phyloP scores from a whole-genome alignment of 2,329 filamentous ascomycete species.

The Ceratocystis lukuohia region DNA sequence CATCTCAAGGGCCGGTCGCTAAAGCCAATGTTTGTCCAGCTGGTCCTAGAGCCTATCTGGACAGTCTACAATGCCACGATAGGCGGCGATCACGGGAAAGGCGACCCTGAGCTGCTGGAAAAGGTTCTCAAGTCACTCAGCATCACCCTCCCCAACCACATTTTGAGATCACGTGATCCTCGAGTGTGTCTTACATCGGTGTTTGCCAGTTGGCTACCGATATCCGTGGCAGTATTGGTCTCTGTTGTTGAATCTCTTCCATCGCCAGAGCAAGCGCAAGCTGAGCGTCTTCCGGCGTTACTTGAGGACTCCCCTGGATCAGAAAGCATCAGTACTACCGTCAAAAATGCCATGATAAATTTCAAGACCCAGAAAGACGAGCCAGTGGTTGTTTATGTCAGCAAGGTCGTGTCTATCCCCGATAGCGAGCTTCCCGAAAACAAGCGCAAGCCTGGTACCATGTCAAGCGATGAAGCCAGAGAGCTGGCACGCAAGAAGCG shows the following conservation, averaged over 20 bases:
- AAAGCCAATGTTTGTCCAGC: constrained; percentile 94
- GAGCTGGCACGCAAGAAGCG: constrained; percentile 80
- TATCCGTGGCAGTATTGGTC: constrained; percentile 84
- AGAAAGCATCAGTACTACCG: constrained; percentile 49
- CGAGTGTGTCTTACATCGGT: constrained; percentile 72
- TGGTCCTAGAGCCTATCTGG: constrained; percentile 93
- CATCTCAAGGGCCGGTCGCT: constrained; percentile 83
- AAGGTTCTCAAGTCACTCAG: constrained; percentile 90
- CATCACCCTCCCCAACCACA: constrained; percentile 70
- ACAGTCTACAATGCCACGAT: constrained; percentile 85
- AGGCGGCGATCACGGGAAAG: constrained; percentile 67
- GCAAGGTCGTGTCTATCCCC: constrained; percentile 93
- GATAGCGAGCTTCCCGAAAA: constrained; percentile 86
- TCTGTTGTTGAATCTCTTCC: constrained; percentile 89
- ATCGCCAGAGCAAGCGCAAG: constrained; percentile 68
- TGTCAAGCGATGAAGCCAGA: constrained; percentile 80
- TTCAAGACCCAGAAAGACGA: constrained; percentile 59
- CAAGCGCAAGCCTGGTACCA: constrained; percentile 54
- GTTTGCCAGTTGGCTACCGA: constrained; percentile 78
- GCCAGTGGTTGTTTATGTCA: constrained; percentile 86
- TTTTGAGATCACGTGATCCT: constrained; percentile 72
- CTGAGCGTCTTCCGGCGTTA: constrained; percentile 63
- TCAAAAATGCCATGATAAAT: constrained; percentile 69
- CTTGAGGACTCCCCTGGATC: constrained; percentile 68
- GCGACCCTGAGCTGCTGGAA: constrained; percentile 68